These are phyloP conservation scores for Eucalyptus regnans DNA, from an alignment of 345 rosid species.

Conservation along the genomic window DNA sequence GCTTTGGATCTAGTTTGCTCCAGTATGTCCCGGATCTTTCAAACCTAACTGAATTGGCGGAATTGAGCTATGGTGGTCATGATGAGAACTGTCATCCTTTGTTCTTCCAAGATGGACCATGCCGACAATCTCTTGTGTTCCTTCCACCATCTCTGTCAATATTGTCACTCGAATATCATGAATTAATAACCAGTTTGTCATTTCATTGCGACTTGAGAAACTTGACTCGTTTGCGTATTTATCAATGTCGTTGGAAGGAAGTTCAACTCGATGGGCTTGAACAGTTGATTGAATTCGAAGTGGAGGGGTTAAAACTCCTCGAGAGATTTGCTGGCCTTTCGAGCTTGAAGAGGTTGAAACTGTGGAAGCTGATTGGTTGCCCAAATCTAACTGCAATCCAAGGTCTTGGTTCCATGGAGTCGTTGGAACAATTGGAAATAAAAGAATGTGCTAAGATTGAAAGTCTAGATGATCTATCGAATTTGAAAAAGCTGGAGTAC, in stretches of 20 bases:
- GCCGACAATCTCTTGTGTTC: not conserved
- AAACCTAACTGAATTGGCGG: not conserved
- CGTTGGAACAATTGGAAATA: not conserved
- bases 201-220: not conserved
- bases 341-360: not conserved
- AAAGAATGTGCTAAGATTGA: not conserved
- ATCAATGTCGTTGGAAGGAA: not conserved
- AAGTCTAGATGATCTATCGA: not conserved
- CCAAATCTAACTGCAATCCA: not conserved
- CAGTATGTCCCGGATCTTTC: not conserved
- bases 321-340: not conserved
- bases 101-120: not conserved
- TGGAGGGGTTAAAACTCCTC: not conserved
- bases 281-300: not conserved
- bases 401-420: not conserved
- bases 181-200: not conserved
- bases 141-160: not conserved
- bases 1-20: not conserved
- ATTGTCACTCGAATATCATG: not conserved
- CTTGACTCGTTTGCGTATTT: not conserved
- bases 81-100: not conserved
- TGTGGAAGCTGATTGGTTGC: not conserved
- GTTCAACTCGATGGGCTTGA: not conserved
- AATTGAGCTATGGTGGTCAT: not conserved
- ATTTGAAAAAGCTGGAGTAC: not conserved